A percentile compares a stretch with the other conserved stretches of the same genome.
Conservation (phyloP, 2,329 filamentous ascomycete genomes). For the Colletotrichum sp. region DNA sequence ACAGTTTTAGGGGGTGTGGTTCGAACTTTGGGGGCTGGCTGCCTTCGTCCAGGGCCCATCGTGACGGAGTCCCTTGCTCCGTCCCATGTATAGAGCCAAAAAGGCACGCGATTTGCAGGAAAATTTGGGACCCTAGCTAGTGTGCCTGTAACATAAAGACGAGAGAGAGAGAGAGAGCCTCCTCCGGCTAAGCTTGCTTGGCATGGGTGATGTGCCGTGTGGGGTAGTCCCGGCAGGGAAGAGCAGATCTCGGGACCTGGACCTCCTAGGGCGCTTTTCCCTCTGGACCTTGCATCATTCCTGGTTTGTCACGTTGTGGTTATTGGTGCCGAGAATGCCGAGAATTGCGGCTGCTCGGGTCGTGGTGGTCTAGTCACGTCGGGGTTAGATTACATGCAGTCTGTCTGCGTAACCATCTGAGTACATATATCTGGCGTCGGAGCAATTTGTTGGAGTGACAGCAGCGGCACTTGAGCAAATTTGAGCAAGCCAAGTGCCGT, state of each 20-base stretch:
- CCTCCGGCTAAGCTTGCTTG: slow-evolving; percentile 3
- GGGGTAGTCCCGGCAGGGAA: background rate
- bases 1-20: background rate
- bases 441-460: background rate
- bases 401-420: background rate
- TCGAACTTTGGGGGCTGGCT: background rate
- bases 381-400: background rate
- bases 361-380: background rate
- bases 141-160: background rate
- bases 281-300: background rate
- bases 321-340: background rate
- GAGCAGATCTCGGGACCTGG: slow-evolving; percentile 2
- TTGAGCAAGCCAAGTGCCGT: background rate
- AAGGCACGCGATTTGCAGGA: background rate
- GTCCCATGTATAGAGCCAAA: slow-evolving; percentile 6
- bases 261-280: background rate
- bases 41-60: background rate
- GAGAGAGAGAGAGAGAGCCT: background rate
- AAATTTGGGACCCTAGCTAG: background rate
- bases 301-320: background rate
- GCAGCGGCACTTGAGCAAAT: background rate
- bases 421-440: background rate
- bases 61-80: background rate
- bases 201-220: slow-evolving; percentile 2
- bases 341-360: background rate